phyloP scores from a whole-genome alignment of 441 rosid genomes.

The Kokia cookei region DNA sequence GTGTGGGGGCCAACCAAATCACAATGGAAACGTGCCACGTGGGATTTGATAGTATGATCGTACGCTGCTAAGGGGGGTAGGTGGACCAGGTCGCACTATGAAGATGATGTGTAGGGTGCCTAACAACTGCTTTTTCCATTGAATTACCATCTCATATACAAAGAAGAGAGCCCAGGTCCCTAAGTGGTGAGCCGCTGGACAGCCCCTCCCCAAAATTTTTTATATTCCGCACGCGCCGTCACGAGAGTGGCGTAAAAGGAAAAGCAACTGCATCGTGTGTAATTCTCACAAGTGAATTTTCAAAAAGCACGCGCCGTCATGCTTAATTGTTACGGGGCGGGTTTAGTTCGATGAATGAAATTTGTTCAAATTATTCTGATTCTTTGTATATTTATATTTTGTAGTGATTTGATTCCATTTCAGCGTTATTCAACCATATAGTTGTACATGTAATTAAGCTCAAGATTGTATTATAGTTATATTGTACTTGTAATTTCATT shows the following conservation, averaged over 20 bases:
- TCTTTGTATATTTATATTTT: too few relatives aligned
- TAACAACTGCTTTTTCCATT: constrained; percentile 5
- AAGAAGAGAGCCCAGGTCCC: not conserved
- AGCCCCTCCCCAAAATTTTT: not conserved
- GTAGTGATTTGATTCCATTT: too few relatives aligned
- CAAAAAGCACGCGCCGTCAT: too few relatives aligned
- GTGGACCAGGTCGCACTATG: not conserved
- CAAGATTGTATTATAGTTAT: too few relatives aligned
- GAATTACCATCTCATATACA: not conserved
- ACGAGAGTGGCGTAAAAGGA: not conserved
- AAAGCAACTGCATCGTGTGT: too few relatives aligned
- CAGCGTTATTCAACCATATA: too few relatives aligned
- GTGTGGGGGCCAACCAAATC: not conserved
- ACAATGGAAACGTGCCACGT: not conserved
- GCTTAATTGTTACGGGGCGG: too few relatives aligned
- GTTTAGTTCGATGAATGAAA: too few relatives aligned
- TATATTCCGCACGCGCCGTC: not conserved
- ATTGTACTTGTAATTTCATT: too few relatives aligned
- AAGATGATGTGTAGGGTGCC: constrained; percentile 3
- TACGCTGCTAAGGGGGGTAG: not conserved
- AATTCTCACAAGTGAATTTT: too few relatives aligned
- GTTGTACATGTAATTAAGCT: too few relatives aligned
- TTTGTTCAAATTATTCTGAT: too few relatives aligned
- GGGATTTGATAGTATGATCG: not conserved
- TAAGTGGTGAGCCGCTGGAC: not conserved